A percentile compares a stretch with the other conserved stretches of the same genome.
phyloP scores from a whole-genome alignment of 2,329 filamentous ascomycete species.

The Paecilomyces sp. region DNA sequence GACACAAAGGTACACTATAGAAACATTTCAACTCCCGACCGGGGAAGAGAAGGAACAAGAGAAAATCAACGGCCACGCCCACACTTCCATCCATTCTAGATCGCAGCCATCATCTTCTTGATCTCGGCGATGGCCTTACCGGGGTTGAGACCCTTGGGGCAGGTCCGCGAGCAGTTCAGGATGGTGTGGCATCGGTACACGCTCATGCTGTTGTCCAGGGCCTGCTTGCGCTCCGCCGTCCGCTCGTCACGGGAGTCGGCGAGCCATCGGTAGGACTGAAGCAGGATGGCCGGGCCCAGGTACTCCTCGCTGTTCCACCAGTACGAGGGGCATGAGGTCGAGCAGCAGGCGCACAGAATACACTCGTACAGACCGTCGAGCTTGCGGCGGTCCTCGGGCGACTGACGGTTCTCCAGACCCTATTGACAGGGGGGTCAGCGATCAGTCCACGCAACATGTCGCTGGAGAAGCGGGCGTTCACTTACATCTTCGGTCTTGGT shows the following conservation, averaged over 20 bases:
- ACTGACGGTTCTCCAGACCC: constrained; percentile 90
- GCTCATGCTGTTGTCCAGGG: constrained; percentile 97
- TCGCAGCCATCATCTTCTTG: constrained; percentile 83
- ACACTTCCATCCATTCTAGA: constrained; percentile 11
- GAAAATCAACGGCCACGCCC: constrained; percentile 6
- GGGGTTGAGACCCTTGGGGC: constrained; percentile 97
- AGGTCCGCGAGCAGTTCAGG: constrained; percentile 95
- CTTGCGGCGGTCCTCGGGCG: constrained; percentile 87
- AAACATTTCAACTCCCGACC: neutral
- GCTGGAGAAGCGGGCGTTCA: constrained; percentile 19
- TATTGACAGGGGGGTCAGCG: constrained; percentile 27
- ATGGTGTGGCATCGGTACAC: constrained; percentile 99
- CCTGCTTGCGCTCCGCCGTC: constrained; percentile 78
- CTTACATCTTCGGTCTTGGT: constrained; percentile 76
- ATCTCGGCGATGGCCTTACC: constrained; percentile 93
- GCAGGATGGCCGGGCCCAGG: constrained; percentile 89
- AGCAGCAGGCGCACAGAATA: constrained; percentile 99
- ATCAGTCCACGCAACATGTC: neutral
- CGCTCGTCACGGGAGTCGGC: constrained; percentile 90
- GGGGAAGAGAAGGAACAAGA: constrained; percentile 5
- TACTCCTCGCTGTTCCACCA: constrained; percentile 99
- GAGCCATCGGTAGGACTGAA: constrained; percentile 98
- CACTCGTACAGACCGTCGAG: constrained; percentile 98
- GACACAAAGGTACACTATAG: neutral
- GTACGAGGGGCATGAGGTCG: constrained; percentile 98